Percentiles rank a stretch among this genome's conserved stretches.
These are phyloP conservation scores for Entelexis sorbosivorans DNA, from an alignment of 1,139 yeast genomes.

Conservation along the genomic window DNA sequence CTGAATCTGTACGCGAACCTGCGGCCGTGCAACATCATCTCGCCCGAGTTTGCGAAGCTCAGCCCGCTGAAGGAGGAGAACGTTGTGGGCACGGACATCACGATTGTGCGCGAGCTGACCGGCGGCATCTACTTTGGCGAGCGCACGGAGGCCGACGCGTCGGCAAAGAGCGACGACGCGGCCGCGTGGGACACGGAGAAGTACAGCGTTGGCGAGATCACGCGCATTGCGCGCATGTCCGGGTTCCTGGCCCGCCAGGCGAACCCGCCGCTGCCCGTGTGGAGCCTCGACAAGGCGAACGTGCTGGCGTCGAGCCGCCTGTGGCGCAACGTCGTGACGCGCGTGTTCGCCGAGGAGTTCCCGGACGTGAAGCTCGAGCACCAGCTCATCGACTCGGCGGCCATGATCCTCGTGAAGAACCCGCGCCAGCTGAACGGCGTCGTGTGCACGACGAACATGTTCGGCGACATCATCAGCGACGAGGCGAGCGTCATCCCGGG, in stretches of 20 bases:
- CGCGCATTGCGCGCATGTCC: constrained; percentile 95
- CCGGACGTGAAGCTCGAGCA: constrained; percentile 79
- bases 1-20: constrained; percentile 87
- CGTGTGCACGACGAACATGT: constrained; percentile 87
- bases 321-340: constrained; percentile 89
- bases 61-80: constrained; percentile 78
- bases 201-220: constrained; percentile 80
- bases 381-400: constrained; percentile 95
- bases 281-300: constrained; percentile 96
- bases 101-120: constrained; percentile 89
- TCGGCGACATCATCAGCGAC: constrained; percentile 94
- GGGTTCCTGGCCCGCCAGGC: constrained; percentile 91
- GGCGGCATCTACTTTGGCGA: constrained; percentile 98
- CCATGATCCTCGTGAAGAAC: constrained; percentile 85
- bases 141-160: constrained; percentile 80
- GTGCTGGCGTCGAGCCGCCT: constrained; percentile 91
- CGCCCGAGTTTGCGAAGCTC: constrained; percentile 69
- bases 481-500: constrained; percentile 98
- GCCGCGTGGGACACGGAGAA: constrained; percentile 91
- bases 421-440: constrained; percentile 89
- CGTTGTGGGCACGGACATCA: constrained; percentile 81
- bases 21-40: constrained; percentile 92
- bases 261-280: constrained; percentile 83
- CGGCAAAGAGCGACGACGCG: constrained; percentile 33
- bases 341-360: constrained; percentile 73